Percentiles rank a stretch among this genome's conserved stretches.
These are phyloP conservation scores for Tricholoma saponaceum DNA, from an alignment of 768 basidiomycete species.

Conservation along the genomic window DNA sequence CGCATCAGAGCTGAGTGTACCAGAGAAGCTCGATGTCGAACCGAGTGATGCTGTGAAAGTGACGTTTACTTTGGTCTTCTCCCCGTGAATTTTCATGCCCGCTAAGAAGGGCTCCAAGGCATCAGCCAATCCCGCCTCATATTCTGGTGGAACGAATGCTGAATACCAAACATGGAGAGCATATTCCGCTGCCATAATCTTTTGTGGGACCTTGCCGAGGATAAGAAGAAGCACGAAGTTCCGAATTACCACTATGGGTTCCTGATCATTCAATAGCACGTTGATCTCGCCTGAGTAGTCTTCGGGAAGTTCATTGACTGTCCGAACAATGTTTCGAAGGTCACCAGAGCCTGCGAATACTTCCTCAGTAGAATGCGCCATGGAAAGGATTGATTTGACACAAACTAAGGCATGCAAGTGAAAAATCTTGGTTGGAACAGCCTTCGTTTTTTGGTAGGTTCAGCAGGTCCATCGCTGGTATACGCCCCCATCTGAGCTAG, in stretches of 20 bases:
- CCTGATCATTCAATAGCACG: background rate
- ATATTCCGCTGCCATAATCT: background rate
- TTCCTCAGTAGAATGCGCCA: background rate
- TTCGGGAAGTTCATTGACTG: background rate
- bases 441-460: background rate
- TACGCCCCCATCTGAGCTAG: background rate
- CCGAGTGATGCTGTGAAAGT: background rate
- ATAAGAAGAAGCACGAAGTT: background rate
- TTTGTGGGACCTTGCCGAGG: background rate
- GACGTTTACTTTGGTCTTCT: background rate
- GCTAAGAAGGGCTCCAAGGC: background rate
- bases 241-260: background rate
- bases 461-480: background rate
- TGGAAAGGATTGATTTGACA: background rate
- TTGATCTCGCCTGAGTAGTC: background rate
- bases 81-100: background rate
- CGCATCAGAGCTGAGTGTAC: background rate
- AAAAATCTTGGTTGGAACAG: background rate
- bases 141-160: background rate
- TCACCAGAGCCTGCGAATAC: background rate
- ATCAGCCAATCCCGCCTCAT: background rate
- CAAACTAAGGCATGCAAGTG: background rate
- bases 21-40: background rate
- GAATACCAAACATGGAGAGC: slow-evolving; percentile 1
- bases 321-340: background rate